Conservation (phyloP, 2,329 filamentous ascomycete species). For the Dothideomycetes sp. region DNA sequence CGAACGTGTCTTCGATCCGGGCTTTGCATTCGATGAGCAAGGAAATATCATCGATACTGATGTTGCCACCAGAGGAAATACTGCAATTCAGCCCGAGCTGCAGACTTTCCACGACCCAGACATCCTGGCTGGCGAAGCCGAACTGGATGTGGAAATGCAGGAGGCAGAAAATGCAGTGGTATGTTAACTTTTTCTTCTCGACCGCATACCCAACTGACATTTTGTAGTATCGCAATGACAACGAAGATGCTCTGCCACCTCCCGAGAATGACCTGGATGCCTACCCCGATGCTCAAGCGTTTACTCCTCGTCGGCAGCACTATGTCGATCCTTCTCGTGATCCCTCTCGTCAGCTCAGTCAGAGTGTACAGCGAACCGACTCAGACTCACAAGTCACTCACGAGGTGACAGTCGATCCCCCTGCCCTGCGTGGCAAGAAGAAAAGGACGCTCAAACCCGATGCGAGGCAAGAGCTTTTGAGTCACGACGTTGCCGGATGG, state of each 20-base stretch:
- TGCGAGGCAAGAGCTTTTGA: constrained; percentile 27
- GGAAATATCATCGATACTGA: constrained; percentile 42
- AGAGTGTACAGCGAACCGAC: background rate
- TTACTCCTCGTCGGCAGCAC: constrained; percentile 2
- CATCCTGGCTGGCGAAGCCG: background rate
- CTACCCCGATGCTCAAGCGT: constrained; percentile 3
- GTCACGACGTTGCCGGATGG: constrained; percentile 47
- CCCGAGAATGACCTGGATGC: constrained; percentile 6
- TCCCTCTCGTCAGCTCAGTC: too few relatives aligned
- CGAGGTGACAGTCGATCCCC: constrained; percentile 26
- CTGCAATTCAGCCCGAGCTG: background rate
- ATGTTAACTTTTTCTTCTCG: too few relatives aligned
- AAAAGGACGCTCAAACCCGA: constrained; percentile 38
- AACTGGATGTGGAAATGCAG: background rate
- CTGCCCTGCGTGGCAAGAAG: constrained; percentile 27
- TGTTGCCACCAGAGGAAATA: background rate
- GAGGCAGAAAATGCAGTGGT: too few relatives aligned
- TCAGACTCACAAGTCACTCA: constrained; percentile 17
- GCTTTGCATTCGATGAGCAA: constrained; percentile 50
- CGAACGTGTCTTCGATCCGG: constrained; percentile 24
- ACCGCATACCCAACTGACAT: background rate
- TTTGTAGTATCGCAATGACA: background rate
- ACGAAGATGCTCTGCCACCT: constrained; percentile 1
- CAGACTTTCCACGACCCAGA: background rate
- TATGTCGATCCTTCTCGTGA: too few relatives aligned